Evolutionary conservation across 495 filamentous ascomycete species (phyloP), one percentile per base, ranked within the genome.

Genomic region (Entonaema liquescens): DNA sequence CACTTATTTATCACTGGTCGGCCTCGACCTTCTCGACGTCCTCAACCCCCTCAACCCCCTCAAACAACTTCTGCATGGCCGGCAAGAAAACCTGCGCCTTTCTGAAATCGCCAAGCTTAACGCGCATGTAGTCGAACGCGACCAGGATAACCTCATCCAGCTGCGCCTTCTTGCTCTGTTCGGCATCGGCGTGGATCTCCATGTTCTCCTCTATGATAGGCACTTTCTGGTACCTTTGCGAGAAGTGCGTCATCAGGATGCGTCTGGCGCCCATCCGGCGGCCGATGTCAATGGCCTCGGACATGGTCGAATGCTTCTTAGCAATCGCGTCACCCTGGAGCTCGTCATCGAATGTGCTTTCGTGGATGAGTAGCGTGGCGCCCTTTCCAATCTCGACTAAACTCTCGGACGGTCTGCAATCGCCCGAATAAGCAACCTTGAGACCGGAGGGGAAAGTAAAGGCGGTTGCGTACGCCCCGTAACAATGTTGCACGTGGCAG

Each of bases 321-420:
- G 92, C 93, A 1, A 85, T 74, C 11, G 95, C 95, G 56, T 96
- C 93, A 3, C 85, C 89, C 13, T 75, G 42, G 56, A 97, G 84
- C 72, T 95, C 91, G 70, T 97, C 91, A 38, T 95, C 91, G 72
- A 99, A 99, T 0, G 95, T 99, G 64, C 94, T 94, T 84, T 99
- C 95, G 82, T 99, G 95, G 55, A 99, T 87, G 2, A 97, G 84
- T 2, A 99, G 82, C 3, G 93, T 95, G 1, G 91, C 89, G 17
- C 87, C 91, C 12, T 81, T 78, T 19, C 92, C 95, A 53, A 97
- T 91, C 15, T 74, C 49, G 7, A 87, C 88, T 67, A 98, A 98
- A 0, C 76, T 69, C 0, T 79, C 62, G 3, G 89, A 93, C 0
- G 95, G 95, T 4, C 95, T 85, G 74, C 94, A 97, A 79, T 99